phyloP scores from a whole-genome alignment of 148 eudicot species.

The Arbutus unedo region DNA sequence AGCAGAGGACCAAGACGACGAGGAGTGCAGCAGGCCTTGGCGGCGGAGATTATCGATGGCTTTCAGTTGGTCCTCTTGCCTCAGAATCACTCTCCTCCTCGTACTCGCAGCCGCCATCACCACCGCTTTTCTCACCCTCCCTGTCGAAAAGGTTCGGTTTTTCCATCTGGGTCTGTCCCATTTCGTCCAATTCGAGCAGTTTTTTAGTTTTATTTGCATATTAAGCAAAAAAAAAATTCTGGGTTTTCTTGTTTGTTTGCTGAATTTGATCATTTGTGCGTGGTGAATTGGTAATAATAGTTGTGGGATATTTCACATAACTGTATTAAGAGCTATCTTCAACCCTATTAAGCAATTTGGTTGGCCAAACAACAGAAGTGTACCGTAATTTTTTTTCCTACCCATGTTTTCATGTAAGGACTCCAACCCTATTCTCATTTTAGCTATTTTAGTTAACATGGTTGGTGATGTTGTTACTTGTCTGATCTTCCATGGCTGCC shows the following conservation, averaged over 20 bases:
- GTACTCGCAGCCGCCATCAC: constrained; percentile 58
- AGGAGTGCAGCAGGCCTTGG: constrained; percentile 46
- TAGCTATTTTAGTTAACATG: too few species aligned
- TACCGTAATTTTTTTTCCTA: too few species aligned
- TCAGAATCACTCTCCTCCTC: constrained; percentile 49
- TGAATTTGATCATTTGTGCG: neutral
- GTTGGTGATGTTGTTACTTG: too few species aligned
- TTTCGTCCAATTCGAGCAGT: neutral
- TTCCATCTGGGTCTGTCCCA: neutral
- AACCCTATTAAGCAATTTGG: too few species aligned
- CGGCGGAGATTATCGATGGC: constrained; percentile 56
- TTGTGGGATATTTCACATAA: too few species aligned
- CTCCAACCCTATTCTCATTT: too few species aligned
- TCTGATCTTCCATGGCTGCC: too few species aligned
- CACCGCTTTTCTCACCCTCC: constrained; percentile 73
- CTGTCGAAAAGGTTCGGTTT: constrained; percentile 66
- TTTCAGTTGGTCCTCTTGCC: constrained; percentile 49
- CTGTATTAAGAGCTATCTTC: too few species aligned
- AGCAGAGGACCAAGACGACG: constrained; percentile 35
- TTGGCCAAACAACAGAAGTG: too few species aligned
- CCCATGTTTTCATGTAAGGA: too few species aligned
- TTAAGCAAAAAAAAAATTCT: neutral
- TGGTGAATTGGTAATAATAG: neutral
- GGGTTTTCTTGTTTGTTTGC: constrained; percentile 7
- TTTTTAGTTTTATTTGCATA: constrained; percentile 9